Percentiles rank a stretch among this genome's conserved stretches.
Evolutionary conservation across 2,329 filamentous ascomycete genomes (phyloP).

Genomic region (Microsporum audouinii): DNA sequence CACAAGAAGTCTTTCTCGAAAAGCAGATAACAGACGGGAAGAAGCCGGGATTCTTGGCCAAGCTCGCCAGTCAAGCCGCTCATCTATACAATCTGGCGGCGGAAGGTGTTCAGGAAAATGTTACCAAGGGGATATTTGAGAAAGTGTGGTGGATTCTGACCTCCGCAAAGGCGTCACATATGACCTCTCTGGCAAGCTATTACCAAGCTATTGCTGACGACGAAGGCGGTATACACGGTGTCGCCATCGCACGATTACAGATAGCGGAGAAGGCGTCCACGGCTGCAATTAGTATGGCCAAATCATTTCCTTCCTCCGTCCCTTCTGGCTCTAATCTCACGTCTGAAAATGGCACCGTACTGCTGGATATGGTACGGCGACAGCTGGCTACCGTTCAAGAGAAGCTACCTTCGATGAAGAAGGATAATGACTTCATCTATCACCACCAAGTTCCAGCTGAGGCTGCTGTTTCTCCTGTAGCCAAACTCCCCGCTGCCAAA

Average conservation of each 20-base stretch:
- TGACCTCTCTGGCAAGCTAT: constrained; percentile 80
- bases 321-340: constrained; percentile 73
- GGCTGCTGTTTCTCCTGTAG: constrained; percentile 65
- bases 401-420: constrained; percentile 61
- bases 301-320: constrained; percentile 66
- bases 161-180: constrained; percentile 63
- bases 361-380: constrained; percentile 74
- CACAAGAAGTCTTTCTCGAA: constrained; percentile 93
- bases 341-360: constrained; percentile 60
- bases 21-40: constrained; percentile 90
- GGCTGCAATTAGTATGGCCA: constrained; percentile 65
- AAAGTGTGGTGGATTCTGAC: constrained; percentile 75
- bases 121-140: constrained; percentile 82
- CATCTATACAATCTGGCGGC: constrained; percentile 78
- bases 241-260: constrained; percentile 71
- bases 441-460: constrained; percentile 84
- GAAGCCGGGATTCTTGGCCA: constrained; percentile 82
- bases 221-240: constrained; percentile 75
- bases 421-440: constrained; percentile 98
- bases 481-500: constrained; percentile 89
- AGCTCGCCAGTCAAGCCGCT: constrained; percentile 80
- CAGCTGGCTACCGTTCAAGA: constrained; percentile 72
- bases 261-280: constrained; percentile 66
- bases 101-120: constrained; percentile 87
- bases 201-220: constrained; percentile 87